Evolutionary conservation across 2,329 filamentous ascomycete species (phyloP).

Genomic region (Anthostomella pinea): DNA sequence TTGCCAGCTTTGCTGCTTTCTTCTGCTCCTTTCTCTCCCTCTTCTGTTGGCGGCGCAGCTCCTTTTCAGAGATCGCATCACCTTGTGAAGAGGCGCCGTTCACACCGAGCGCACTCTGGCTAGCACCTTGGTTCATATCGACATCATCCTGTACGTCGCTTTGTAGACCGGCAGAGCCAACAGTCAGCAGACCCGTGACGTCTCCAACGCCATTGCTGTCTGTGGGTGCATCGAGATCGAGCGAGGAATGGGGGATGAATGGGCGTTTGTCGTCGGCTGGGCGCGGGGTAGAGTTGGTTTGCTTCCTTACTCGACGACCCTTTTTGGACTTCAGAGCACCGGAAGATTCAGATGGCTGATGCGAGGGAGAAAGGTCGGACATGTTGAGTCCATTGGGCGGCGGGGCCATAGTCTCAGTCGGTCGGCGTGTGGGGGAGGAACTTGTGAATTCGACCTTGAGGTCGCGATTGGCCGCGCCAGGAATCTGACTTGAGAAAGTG

Average conservation of each 20-base stretch:
- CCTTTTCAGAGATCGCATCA: background rate
- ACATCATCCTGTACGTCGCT: background rate
- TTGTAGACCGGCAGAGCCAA: too few species aligned
- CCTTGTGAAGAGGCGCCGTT: slow-evolving; percentile 1
- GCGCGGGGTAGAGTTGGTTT: slow-evolving; percentile 10
- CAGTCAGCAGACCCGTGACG: too few species aligned
- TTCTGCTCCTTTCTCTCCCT: slow-evolving; percentile 13
- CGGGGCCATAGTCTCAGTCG: slow-evolving; percentile 7
- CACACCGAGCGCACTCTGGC: background rate
- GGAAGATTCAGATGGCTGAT: background rate
- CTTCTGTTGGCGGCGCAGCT: slow-evolving; percentile 9
- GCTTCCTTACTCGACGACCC: slow-evolving; percentile 35
- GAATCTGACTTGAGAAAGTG: slow-evolving; percentile 17
- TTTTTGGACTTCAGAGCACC: slow-evolving; percentile 18
- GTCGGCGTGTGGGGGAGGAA: slow-evolving; percentile 1
- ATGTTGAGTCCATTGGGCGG: slow-evolving; percentile 1
- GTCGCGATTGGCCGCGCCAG: slow-evolving; percentile 2
- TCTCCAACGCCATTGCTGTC: slow-evolving; percentile 2
- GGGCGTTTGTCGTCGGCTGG: slow-evolving; percentile 2
- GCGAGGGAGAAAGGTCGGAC: background rate
- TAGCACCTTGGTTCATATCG: background rate
- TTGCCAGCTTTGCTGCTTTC: slow-evolving; percentile 12
- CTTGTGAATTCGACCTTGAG: background rate
- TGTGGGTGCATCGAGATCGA: slow-evolving; percentile 1
- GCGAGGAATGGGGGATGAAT: slow-evolving; percentile 2